Conservation (phyloP, 2,329 filamentous ascomycete genomes). For the Claviceps sp. region DNA sequence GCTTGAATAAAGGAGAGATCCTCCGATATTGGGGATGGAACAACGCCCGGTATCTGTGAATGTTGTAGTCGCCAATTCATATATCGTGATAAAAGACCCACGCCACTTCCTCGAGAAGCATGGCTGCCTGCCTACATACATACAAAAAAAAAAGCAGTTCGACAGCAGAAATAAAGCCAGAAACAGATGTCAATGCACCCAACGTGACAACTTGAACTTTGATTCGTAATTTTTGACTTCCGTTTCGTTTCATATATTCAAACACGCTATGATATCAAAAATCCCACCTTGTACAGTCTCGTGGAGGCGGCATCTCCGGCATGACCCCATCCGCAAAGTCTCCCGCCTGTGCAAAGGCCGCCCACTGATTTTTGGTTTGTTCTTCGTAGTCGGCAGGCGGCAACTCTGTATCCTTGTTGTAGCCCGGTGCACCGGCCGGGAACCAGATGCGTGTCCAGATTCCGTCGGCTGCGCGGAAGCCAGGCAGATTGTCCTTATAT, state of each 20-base stretch:
- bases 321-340: constrained; percentile 57
- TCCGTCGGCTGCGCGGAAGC: constrained; percentile 36
- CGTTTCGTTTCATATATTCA: neutral
- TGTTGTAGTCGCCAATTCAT: neutral
- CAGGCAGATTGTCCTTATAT: constrained; percentile 40
- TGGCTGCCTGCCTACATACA: too few relatives aligned
- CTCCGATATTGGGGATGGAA: neutral
- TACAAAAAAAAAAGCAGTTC: too few relatives aligned
- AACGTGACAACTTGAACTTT: too few relatives aligned
- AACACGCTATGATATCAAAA: constrained; percentile 36
- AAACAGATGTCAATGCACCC: too few relatives aligned
- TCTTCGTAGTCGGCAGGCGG: constrained; percentile 43
- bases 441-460: constrained; percentile 57
- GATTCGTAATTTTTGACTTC: neutral
- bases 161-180: too few relatives aligned
- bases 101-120: too few relatives aligned
- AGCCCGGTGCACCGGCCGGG: constrained; percentile 52
- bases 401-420: constrained; percentile 50
- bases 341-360: constrained; percentile 49
- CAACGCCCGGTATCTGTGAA: neutral
- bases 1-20: constrained; percentile 1
- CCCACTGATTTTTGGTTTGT: constrained; percentile 49
- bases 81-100: too few relatives aligned
- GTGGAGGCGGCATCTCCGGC: constrained; percentile 64
- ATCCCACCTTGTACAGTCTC: constrained; percentile 63